These are phyloP conservation scores for Canna indica DNA, from an alignment of 176 grass and related monocot species.

Conservation along the genomic window DNA sequence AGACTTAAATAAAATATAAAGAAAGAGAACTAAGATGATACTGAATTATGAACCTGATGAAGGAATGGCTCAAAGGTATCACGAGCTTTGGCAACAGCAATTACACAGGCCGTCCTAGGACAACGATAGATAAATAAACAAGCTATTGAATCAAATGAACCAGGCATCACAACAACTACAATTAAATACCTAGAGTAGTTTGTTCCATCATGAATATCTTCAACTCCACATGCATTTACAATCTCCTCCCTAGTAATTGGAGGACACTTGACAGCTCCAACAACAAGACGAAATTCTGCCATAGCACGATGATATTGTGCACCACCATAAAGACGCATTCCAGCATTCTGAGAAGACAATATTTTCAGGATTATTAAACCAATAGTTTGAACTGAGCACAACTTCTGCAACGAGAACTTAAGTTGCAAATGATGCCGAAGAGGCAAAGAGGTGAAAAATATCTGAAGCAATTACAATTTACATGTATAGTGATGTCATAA, in stretches of 20 bases:
- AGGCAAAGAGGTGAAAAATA: too few relatives aligned
- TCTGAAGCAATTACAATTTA: too few relatives aligned
- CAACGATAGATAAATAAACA: constrained; percentile 25
- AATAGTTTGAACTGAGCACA: neutral
- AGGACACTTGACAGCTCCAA: constrained; percentile 51
- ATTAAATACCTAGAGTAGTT: constrained; percentile 77
- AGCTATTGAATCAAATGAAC: constrained; percentile 2
- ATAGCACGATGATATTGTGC: constrained; percentile 92
- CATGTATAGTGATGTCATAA: neutral
- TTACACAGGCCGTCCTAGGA: constrained; percentile 91
- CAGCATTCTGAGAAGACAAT: constrained; percentile 53
- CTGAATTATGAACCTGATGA: constrained; percentile 61
- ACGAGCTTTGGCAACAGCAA: constrained; percentile 82
- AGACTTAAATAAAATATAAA: neutral
- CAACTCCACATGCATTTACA: constrained; percentile 97
- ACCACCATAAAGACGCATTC: constrained; percentile 93
- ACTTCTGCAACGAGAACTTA: neutral
- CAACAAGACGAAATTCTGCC: constrained; percentile 89
- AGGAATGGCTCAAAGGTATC: constrained; percentile 91
- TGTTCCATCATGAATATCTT: constrained; percentile 98
- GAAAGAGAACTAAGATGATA: constrained; percentile 1
- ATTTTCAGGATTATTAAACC: neutral
- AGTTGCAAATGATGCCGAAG: neutral
- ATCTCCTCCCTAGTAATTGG: constrained; percentile 67
- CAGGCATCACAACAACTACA: constrained; percentile 14